Evolutionary conservation across 768 basidiomycete species (phyloP).

Genomic region (Strobilomyces dryophilus): DNA sequence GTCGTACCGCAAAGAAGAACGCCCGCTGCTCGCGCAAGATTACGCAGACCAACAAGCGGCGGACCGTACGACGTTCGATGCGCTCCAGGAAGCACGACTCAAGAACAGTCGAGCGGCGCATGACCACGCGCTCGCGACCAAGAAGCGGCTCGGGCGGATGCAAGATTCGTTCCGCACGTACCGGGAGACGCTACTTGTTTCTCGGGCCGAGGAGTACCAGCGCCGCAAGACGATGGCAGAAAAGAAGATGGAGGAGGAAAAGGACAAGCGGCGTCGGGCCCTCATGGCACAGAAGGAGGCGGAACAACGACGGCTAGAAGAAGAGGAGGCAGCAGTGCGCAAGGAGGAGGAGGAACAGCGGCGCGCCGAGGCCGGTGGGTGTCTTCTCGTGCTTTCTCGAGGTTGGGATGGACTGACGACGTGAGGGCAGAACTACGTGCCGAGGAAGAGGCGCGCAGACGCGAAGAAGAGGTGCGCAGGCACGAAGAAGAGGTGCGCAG

Average conservation of each 20-base stretch:
- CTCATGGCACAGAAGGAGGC: slow-evolving; percentile 57
- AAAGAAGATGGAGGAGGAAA: slow-evolving; percentile 80
- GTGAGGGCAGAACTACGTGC: slow-evolving; percentile 46
- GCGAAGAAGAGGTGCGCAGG: no score
- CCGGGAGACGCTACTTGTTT: slow-evolving; percentile 49
- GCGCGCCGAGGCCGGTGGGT: slow-evolving; percentile 50
- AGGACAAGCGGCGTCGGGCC: slow-evolving; percentile 60
- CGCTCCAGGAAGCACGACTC: slow-evolving; percentile 51
- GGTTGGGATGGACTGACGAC: no score
- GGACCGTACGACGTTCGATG: slow-evolving; percentile 69
- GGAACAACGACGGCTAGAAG: slow-evolving; percentile 33
- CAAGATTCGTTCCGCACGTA: slow-evolving; percentile 59
- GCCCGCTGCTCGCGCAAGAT: slow-evolving; percentile 78
- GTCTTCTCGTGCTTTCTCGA: no score
- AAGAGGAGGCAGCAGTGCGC: slow-evolving; percentile 18
- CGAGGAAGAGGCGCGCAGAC: slow-evolving; percentile 57
- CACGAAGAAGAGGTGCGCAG: slow-evolving; percentile 50
- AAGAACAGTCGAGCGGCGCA: slow-evolving; percentile 57
- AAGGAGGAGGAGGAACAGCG: slow-evolving; percentile 40
- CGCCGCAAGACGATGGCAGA: slow-evolving; percentile 48
- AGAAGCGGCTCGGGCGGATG: slow-evolving; percentile 72
- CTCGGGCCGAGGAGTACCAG: slow-evolving; percentile 63
- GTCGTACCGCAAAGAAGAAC: slow-evolving; percentile 90
- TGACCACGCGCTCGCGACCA: slow-evolving; percentile 64
- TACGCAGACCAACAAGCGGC: slow-evolving; percentile 80